Evolutionary conservation across 1,284 basidiomycete species (phyloP).

Genomic region (Sporisorium reilianum): DNA sequence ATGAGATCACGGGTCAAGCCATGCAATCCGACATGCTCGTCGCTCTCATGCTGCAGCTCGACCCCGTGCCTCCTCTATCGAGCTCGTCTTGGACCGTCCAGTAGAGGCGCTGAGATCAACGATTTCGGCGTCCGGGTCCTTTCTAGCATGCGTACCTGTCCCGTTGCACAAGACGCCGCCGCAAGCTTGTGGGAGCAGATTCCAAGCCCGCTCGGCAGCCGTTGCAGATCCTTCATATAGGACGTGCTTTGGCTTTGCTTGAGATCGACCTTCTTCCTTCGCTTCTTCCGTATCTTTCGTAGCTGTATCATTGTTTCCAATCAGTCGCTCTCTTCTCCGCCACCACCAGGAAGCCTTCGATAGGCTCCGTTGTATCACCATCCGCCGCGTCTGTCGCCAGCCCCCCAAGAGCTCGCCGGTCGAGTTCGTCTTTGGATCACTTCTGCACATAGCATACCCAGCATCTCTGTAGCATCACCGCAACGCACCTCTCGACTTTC

Average conservation of each 20-base stretch:
- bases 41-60: neutral
- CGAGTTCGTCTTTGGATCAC: conserved; percentile 2
- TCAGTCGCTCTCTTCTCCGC: neutral
- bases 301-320: neutral
- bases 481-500: neutral
- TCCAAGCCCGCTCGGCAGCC: neutral
- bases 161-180: neutral
- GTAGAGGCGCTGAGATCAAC: too few species aligned
- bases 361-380: conserved; percentile 10
- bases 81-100: too few species aligned
- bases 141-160: neutral
- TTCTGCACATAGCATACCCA: neutral
- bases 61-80: too few species aligned
- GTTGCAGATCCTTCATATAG: neutral
- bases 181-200: neutral
- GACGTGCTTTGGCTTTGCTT: neutral
- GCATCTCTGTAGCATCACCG: neutral
- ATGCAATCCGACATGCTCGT: neutral
- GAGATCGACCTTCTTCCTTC: neutral
- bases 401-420: conserved; percentile 12
- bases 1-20: neutral
- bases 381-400: neutral
- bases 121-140: too few species aligned
- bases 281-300: neutral
- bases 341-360: conserved; percentile 23